These are phyloP conservation scores for Podila horticola DNA, from an alignment of 192 early-diverging fungal genomes.

Conservation along the genomic window DNA sequence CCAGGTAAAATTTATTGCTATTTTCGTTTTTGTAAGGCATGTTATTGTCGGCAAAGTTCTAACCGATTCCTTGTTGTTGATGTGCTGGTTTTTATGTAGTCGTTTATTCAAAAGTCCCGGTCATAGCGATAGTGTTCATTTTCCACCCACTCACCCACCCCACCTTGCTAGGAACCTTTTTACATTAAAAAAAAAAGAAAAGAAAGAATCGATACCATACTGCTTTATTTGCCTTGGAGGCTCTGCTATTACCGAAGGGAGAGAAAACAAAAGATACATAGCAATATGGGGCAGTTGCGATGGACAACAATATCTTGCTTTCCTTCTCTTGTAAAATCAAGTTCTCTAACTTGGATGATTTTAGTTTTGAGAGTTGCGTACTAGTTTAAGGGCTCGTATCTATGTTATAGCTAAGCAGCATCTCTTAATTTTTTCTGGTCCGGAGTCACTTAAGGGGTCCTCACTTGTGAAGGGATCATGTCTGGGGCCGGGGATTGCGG, in stretches of 20 bases:
- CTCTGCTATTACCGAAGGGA: constrained; percentile 1
- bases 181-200: no score
- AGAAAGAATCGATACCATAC: no score
- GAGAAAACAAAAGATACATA: not conserved
- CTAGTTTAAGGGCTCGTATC: no score
- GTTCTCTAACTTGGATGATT: no score
- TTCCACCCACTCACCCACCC: not conserved
- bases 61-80: not conserved
- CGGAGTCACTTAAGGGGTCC: no score
- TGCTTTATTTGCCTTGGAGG: no score
- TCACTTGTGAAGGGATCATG: no score
- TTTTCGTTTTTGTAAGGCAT: not conserved
- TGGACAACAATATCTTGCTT: not conserved
- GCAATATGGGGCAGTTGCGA: not conserved
- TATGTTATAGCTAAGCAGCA: no score
- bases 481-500: no score
- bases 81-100: constrained; percentile 23
- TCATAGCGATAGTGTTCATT: constrained; percentile 14
- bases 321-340: no score
- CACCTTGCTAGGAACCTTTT: not conserved
- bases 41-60: not conserved
- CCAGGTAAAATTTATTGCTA: constrained; percentile 55
- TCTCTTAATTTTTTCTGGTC: no score
- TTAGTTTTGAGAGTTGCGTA: no score
- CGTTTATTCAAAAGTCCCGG: constrained; percentile 58